A percentile compares a stretch with the other conserved stretches of the same genome.
Conservation (phyloP, 2,329 filamentous ascomycete species). For the Seiridium cupressi region DNA sequence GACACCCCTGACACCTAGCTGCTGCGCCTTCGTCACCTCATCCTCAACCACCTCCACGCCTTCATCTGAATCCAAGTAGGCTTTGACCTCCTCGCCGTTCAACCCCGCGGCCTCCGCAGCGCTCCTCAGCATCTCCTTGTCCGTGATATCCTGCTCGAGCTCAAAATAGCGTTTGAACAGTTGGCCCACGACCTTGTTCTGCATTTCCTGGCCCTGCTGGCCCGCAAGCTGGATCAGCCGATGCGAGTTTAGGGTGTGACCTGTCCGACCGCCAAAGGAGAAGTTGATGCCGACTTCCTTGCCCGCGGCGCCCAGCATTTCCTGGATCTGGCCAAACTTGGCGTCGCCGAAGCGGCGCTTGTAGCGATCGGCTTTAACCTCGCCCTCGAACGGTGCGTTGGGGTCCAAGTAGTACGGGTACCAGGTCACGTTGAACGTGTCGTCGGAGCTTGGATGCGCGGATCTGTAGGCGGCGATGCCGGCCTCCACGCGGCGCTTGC, state of each 20-base stretch:
- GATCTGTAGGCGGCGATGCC: slow-evolving; percentile 57
- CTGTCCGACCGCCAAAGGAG: slow-evolving; percentile 60
- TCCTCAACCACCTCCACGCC: slow-evolving; percentile 57
- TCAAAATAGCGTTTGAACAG: slow-evolving; percentile 69
- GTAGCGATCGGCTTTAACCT: slow-evolving; percentile 40
- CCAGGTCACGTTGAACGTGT: slow-evolving; percentile 65
- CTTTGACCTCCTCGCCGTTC: slow-evolving; percentile 47
- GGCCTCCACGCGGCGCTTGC: slow-evolving; percentile 59
- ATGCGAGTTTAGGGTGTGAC: slow-evolving; percentile 64
- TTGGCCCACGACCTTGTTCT: slow-evolving; percentile 60
- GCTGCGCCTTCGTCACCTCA: slow-evolving; percentile 52
- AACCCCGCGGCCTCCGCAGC: slow-evolving; percentile 55
- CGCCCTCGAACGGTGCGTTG: slow-evolving; percentile 36
- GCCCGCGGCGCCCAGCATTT: slow-evolving; percentile 49
- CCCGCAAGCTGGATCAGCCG: slow-evolving; percentile 45
- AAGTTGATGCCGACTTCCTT: slow-evolving; percentile 59
- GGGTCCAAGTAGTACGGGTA: slow-evolving; percentile 67
- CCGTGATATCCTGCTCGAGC: slow-evolving; percentile 62
- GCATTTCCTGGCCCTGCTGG: slow-evolving; percentile 40
- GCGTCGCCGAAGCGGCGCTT: slow-evolving; percentile 57
- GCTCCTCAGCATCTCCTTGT: slow-evolving; percentile 46
- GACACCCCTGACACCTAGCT: slow-evolving; percentile 60
- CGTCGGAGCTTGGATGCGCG: slow-evolving; percentile 46
- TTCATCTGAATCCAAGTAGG: slow-evolving; percentile 51
- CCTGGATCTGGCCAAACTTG: slow-evolving; percentile 47